Evolutionary conservation across 164 flowering plant species (phyloP), one percentile per base, ranked within the genome.

Genomic region (Aristolochia contorta): DNA sequence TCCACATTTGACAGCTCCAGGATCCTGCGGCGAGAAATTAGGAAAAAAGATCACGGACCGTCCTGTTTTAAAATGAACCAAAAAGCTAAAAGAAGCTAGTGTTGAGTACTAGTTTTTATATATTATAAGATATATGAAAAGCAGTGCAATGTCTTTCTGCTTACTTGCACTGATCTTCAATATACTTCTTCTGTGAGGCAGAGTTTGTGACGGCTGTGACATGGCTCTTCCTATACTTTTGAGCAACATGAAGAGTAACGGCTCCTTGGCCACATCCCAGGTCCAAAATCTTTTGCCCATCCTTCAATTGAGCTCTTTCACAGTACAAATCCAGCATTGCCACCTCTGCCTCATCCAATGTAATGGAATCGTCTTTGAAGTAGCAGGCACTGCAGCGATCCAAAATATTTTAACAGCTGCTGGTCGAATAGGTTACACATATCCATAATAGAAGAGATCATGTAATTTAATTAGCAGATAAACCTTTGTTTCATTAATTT

Each of bases 1-100:
- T 85, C 84, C 52, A 88, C 81, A 77, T 88, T 91, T 41, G 79
- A 72, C 55, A 91, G 71, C 57, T 79, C 70, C 53, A 73, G 83
- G 16, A 76, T 70, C 78, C 97, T 91, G 24, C 21, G 12, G 43
- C 7, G 43, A 37, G 43, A 8, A 10, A 10, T 27, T 48, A 15
- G 20, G 52, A 48, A 48, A 20, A 20, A 18, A 12, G 16, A 48
- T 16, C 19, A 16, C 5, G 2, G n/a, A n/a, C n/a, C n/a, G n/a
- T n/a, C n/a, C n/a, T n/a, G n/a, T n/a, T n/a, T n/a, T n/a, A n/a
- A 12, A 49, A 16, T 1, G 4, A 12, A 49, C n/a, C n/a, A 6
- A 16, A 1, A 16, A 49, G n/a, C 20, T 1, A 18, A 16, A 16
- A 18, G 20, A 48, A 16, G 18, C 5, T 18, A 10, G 15, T 0